Evolutionary conservation across 371 early-diverging fungal species (phyloP), one percentile per base, ranked within the genome.

Genomic region (Mycotypha africana): DNA sequence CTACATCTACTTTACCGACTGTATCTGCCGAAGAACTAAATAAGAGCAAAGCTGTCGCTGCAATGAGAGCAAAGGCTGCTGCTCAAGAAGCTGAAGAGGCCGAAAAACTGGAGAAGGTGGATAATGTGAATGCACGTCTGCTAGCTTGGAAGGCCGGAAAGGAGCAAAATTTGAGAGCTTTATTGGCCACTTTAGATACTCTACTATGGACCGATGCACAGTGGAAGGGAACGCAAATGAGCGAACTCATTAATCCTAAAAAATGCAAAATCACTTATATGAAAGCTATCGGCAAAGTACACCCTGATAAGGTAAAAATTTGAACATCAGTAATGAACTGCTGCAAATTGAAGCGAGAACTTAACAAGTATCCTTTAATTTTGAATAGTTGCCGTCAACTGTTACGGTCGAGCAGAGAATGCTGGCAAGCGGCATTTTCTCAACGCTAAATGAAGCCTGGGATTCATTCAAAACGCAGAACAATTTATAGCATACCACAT

Each of bases 221-320:
- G 20, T 91, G 92, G 86, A 82, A 79, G 46, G 69, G 79, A 2
- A 81, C 91, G 26, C 81, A 82, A 16, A 76, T 97, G 68, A 81
- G 84, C 26, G 93, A 94, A 49, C 64, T 97, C 42, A 79, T 97
- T 25, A 77, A 85, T 33, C 84, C 92, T 0, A 74, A 77, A 41
- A 85, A 88, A 60, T 93, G 95, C 45, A 97, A 97, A 68, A 72
- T 89, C 16, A 70, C 65, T 40, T 97, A 97, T 62, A 88, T 95
- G 85, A 82, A 82, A 43, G 93, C 95, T 9, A 92, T 97, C 51
- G 80, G 82, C n/a, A 89, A 87, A 49, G 78, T 96, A 20, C 98
- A 97, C 63, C 97, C 98, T 1, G 98, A 97, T 53, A 97, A 95
- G 81, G 88, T 89, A 72, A 56, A 37, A 1, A 34, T n/a, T n/a